These are phyloP conservation scores for Phytopythium helicoides DNA, from an alignment of 352 stramenopile species.

Conservation along the genomic window DNA sequence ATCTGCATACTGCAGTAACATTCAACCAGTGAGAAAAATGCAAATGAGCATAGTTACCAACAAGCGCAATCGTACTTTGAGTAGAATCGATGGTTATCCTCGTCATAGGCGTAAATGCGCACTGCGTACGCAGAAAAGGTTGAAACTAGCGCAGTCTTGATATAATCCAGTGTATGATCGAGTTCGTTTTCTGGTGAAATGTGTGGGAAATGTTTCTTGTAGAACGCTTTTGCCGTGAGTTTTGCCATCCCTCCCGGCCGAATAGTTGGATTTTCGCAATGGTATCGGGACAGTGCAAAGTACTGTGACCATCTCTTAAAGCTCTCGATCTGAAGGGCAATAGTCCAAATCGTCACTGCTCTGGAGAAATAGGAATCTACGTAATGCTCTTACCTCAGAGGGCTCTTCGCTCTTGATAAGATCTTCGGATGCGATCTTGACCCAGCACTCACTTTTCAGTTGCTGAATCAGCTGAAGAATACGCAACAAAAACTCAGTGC, in stretches of 20 bases:
- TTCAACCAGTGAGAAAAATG: too few species aligned
- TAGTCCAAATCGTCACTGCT: neutral
- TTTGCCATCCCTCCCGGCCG: constrained; percentile 45
- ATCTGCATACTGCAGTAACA: constrained; percentile 46
- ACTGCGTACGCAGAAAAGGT: constrained; percentile 60
- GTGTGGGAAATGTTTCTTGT: constrained; percentile 71
- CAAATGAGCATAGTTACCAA: too few species aligned
- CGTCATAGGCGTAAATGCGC: constrained; percentile 61
- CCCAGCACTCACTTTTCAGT: constrained; percentile 21
- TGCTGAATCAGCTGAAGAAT: constrained; percentile 28
- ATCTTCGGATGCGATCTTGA: constrained; percentile 43
- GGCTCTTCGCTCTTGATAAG: constrained; percentile 27
- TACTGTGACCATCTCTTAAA: constrained; percentile 76
- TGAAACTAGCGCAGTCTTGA: constrained; percentile 50
- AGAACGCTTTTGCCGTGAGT: constrained; percentile 66
- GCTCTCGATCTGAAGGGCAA: constrained; percentile 43
- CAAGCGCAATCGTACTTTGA: constrained; percentile 50
- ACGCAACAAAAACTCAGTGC: constrained; percentile 8
- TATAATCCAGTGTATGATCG: constrained; percentile 70
- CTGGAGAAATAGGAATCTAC: too few species aligned
- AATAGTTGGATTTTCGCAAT: constrained; percentile 29
- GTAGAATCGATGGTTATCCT: constrained; percentile 31
- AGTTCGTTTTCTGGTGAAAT: constrained; percentile 78
- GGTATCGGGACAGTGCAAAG: constrained; percentile 47
- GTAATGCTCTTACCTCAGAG: constrained; percentile 32